These are phyloP conservation scores for Trichoderma koningiopsis DNA, from an alignment of 2,329 filamentous ascomycete species.

Conservation along the genomic window DNA sequence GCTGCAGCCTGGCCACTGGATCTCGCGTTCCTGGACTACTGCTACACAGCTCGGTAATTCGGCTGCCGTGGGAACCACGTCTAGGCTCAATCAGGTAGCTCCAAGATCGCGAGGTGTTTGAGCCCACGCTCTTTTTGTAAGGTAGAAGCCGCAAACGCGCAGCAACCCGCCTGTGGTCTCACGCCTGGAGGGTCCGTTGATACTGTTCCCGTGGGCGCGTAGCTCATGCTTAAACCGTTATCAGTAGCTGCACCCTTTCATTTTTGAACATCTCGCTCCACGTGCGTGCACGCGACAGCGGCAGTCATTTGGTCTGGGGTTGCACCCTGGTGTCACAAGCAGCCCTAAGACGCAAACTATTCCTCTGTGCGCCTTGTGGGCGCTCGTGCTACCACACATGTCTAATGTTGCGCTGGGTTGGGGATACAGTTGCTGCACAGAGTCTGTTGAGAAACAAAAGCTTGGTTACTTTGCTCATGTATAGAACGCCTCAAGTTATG, in stretches of 20 bases:
- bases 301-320: conserved; percentile 6
- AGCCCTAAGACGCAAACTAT: conserved; percentile 9
- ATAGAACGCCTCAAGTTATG: neutral
- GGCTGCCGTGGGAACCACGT: neutral
- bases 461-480: neutral
- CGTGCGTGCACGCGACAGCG: conserved; percentile 11
- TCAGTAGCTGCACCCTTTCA: neutral
- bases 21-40: conserved; percentile 23
- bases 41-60: conserved; percentile 25
- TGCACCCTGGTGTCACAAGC: neutral
- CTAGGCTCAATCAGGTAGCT: conserved; percentile 21
- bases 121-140: conserved; percentile 23
- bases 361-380: neutral
- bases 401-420: conserved; percentile 1
- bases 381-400: conserved; percentile 10
- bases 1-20: conserved; percentile 2
- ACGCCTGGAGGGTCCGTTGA: neutral
- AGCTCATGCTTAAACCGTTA: neutral
- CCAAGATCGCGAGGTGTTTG: conserved; percentile 13
- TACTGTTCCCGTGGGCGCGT: neutral
- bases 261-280: neutral
- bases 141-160: conserved; percentile 12
- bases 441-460: neutral
- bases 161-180: conserved; percentile 2
- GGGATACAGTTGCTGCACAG: neutral